Conservation (phyloP, 2,329 filamentous ascomycete species). For the Aspergillus calidoustus region DNA sequence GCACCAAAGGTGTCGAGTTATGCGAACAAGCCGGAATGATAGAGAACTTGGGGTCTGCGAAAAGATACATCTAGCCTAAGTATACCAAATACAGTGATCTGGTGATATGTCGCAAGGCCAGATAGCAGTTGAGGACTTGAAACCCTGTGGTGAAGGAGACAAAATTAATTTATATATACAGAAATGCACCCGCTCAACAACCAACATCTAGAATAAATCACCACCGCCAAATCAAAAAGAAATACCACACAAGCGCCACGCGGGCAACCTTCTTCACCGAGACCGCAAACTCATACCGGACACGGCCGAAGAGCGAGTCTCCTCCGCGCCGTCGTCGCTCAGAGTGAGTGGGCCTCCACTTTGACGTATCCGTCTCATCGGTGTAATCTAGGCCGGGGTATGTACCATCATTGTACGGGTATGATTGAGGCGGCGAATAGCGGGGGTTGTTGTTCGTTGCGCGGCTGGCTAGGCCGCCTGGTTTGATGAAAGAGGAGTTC, state of each 20-base stretch:
- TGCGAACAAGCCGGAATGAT: too few relatives aligned
- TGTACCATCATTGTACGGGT: slow-evolving; percentile 25
- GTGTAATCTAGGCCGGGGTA: slow-evolving; percentile 32
- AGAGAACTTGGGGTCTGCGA: too few relatives aligned
- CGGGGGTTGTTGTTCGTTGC: slow-evolving; percentile 27
- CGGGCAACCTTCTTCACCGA: slow-evolving; percentile 66
- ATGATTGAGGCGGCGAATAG: slow-evolving; percentile 24
- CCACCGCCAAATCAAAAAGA: slow-evolving; percentile 68
- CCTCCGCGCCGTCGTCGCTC: slow-evolving; percentile 28
- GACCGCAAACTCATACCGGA: slow-evolving; percentile 64
- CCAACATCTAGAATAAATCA: slow-evolving; percentile 34
- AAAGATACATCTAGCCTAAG: too few relatives aligned
- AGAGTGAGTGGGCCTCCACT: slow-evolving; percentile 31
- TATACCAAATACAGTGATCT: too few relatives aligned
- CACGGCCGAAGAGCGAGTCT: slow-evolving; percentile 39
- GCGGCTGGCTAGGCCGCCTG: slow-evolving; percentile 35
- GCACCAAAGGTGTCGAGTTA: too few relatives aligned
- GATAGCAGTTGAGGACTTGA: too few relatives aligned
- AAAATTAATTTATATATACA: too few relatives aligned
- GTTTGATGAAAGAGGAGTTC: slow-evolving; percentile 35
- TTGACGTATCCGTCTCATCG: slow-evolving; percentile 26
- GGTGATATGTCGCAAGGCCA: too few relatives aligned
- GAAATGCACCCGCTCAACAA: background rate
- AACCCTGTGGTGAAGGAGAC: too few relatives aligned
- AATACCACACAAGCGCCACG: slow-evolving; percentile 68